Base-by-base conservation (phyloP, 2,329 filamentous ascomycete species). In the Chrysosporium keratinophilum region DNA sequence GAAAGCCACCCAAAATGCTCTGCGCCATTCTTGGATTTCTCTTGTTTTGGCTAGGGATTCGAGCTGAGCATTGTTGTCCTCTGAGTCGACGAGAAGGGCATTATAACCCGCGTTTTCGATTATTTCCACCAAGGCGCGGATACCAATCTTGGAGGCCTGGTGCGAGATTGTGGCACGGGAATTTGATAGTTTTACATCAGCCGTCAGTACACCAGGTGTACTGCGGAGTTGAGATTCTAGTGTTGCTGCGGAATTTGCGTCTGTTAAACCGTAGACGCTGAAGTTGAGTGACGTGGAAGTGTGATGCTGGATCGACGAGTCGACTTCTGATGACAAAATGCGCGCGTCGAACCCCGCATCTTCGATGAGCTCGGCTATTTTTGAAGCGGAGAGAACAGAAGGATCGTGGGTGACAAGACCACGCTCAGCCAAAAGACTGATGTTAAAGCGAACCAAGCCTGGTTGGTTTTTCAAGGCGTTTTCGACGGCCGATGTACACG, bases 11-110 rank as follows among this genome's bases (percentile, higher is more conserved):
- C 79, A 77, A 70, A 97, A 95, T 0, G 89, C 88, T 31, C 76
- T 80, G 57, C 81, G 82, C 93, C 93, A 98, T 69, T 95, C 89
- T 59, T 85, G 87, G 58, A 98, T 95, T 69, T 98, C 93, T 61
- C 88, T 87, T 0, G 93, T 97, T 72, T 98, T 98, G 7, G 93
- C 87, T 1, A 98, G 78, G 1, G 93, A 97, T 68, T 97, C 89
- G 1, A 98, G 79, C 67, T 98, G 93, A 1, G 93, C 91, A 64
- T 95, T 95, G 68, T 95, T 97, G 71, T 98, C 93, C 63, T 97
- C 88, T 51, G 83, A 85, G 60, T 97, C 91, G 0, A 90, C 84
- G 10, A 97, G 80, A 1, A 98, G 75, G 1, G 91, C 93, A 66
- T 96, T 95, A 68, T 87, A 88, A 1, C 91, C 90, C 17, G 81